phyloP scores from a whole-genome alignment of 345 rosid species.

The Sonneratia alba region DNA sequence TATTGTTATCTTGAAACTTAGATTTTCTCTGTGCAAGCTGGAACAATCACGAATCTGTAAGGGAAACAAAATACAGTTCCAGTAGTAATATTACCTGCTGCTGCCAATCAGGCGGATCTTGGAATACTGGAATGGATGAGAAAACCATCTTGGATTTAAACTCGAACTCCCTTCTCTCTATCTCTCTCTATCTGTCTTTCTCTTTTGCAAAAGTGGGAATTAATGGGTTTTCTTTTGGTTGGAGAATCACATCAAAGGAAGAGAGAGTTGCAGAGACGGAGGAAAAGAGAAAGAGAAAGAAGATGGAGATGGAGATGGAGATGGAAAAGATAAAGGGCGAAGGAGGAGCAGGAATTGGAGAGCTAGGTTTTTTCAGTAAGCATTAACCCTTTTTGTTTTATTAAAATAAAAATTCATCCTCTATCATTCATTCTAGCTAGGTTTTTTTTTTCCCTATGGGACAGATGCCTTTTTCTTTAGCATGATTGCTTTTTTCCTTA shows the following conservation, averaged over 20 bases:
- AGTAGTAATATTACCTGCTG: slow-evolving; percentile 25
- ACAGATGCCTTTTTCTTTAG: neutral
- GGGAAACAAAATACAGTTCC: neutral
- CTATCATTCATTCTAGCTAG: neutral
- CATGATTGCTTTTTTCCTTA: neutral
- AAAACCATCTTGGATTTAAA: slow-evolving; percentile 37
- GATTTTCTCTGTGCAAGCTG: neutral
- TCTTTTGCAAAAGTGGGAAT: slow-evolving; percentile 11
- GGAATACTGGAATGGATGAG: slow-evolving; percentile 47
- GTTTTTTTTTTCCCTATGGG: neutral
- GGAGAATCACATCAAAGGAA: slow-evolving; percentile 12
- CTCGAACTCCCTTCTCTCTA: neutral
- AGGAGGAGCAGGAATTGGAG: neutral
- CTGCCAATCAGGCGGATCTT: slow-evolving; percentile 60
- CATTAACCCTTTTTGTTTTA: neutral
- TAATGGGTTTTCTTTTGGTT: slow-evolving; percentile 8
- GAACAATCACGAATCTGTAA: neutral
- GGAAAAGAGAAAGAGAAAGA: neutral
- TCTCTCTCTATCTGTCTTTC: neutral
- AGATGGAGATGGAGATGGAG: neutral
- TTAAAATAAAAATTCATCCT: neutral
- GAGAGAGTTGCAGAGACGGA: slow-evolving; percentile 8
- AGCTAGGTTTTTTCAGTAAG: neutral
- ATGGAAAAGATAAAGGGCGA: neutral
- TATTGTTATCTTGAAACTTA: slow-evolving; percentile 13